Conservation (phyloP, 1,284 basidiomycete genomes). For the Trichosporon sp. region DNA sequence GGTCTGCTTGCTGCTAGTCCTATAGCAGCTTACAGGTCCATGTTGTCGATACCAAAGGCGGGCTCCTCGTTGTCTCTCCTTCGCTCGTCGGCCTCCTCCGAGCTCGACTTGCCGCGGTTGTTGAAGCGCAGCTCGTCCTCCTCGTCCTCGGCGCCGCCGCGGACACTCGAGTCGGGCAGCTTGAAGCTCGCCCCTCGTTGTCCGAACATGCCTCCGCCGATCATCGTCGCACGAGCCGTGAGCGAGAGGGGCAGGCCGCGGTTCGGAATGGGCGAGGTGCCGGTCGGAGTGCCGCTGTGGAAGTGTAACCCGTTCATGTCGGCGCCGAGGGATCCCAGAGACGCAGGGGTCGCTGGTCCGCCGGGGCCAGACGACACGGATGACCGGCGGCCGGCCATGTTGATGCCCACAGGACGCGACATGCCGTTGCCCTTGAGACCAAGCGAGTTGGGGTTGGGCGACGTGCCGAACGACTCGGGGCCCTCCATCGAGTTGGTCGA, state of each 20-base stretch:
- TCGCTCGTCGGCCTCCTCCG: conserved; percentile 35
- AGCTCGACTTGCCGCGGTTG: conserved; percentile 21
- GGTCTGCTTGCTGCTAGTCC: no score
- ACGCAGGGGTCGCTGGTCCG: conserved; percentile 28
- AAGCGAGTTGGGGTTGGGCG: conserved; percentile 13
- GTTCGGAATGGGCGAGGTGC: conserved; percentile 26
- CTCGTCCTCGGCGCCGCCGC: conserved; percentile 38
- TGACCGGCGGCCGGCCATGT: conserved; percentile 12
- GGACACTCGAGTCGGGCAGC: conserved; percentile 30
- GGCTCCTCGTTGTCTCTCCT: conserved; percentile 21
- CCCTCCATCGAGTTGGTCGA: conserved; percentile 42
- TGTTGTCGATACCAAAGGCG: conserved; percentile 20
- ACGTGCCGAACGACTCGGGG: conserved; percentile 16
- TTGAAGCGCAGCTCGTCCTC: conserved; percentile 27
- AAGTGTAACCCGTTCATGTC: conserved; percentile 40
- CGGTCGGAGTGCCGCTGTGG: conserved; percentile 20
- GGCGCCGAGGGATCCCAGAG: conserved; percentile 33
- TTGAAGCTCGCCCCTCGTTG: conserved; percentile 11
- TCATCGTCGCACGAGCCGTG: conserved; percentile 32
- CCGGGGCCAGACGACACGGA: conserved; percentile 23
- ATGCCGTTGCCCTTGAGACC: conserved; percentile 5
- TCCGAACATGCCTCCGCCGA: conserved; percentile 44
- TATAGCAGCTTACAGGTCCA: conserved; percentile 22
- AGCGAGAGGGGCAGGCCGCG: conserved; percentile 23
- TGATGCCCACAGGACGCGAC: conserved; percentile 16